Evolutionary conservation across 495 filamentous ascomycete genomes (phyloP), one percentile per base, ranked within the genome.

Genomic region (Podospora sp.): DNA sequence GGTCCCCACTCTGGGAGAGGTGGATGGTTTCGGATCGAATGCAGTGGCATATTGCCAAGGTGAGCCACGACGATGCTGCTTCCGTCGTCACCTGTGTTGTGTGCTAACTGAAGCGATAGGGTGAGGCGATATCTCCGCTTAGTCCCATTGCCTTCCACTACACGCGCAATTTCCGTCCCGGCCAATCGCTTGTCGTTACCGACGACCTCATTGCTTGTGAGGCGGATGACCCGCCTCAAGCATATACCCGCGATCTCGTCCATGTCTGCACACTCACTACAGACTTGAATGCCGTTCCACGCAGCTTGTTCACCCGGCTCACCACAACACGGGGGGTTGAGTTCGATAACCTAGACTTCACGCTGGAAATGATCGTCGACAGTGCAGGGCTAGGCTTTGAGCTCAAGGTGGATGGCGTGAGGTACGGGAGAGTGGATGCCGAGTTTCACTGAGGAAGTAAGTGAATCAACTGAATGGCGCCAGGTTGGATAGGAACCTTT

Each of bases 21-120:
- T 92, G 89, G 89, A 92, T 92, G 90, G 88, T 92, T 18, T 86
- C 82, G 63, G 90, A 92, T 77, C 82, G 90, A 57, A 91, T 92
- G 90, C 89, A 91, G 71, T 92, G 90, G 90, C 90, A 91, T 77
- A 90, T 90, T 74, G 85, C 86, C 12, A 90, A 89, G 81, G 88
- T 89, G 67, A 71, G 81, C 73, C 18, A 25, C 9, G 20, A 49
- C 21, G 26, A 51, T 18, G 25, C n/a, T 26, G 21, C 33, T 27
- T 29, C n/a, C 27, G 64, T 36, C 51, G 11, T 46, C 35, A 49
- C 21, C 24, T 1, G 16, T 6, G 12, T 16, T 60, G 8, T 53
- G 27, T 9, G 21, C 24, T 24, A 56, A 22, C 20, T 12, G 6
- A 57, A 14, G 40, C 14, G 40, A 46, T 11, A 91, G 85, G 89